Evolutionary conservation across 257 asterid genomes (phyloP).

Genomic region (Solanum dulcamara): DNA sequence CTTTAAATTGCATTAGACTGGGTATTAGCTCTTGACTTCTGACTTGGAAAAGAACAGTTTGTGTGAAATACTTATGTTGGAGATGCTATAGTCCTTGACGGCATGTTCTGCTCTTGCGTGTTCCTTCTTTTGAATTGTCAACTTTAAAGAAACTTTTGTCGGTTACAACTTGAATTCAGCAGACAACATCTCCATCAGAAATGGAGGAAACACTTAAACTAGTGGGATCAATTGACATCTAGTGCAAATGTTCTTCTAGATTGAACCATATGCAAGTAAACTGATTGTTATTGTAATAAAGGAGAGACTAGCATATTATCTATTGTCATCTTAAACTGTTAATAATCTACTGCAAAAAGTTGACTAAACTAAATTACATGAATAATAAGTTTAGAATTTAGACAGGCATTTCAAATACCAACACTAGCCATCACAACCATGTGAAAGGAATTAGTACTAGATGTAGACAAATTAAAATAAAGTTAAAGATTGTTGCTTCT

Average conservation of each 20-base stretch:
- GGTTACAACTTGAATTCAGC: neutral
- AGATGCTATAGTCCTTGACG: neutral
- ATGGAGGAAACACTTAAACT: neutral
- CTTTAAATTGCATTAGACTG: neutral
- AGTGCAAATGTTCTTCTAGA: neutral
- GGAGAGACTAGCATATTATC: neutral
- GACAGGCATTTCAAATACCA: neutral
- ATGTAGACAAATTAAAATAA: neutral
- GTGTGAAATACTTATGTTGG: neutral
- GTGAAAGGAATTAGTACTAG: neutral
- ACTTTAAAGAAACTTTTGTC: neutral
- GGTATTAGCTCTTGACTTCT: neutral
- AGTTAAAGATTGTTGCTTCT: neutral
- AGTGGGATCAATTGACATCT: neutral
- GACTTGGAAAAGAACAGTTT: neutral
- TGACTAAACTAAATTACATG: neutral
- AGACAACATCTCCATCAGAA: neutral
- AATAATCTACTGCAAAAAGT: neutral
- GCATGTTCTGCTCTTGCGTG: neutral
- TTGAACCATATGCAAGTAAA: neutral
- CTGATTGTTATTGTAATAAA: neutral
- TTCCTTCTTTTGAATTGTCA: neutral
- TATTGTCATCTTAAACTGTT: neutral
- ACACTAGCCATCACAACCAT: neutral
- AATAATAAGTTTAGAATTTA: neutral